These are phyloP conservation scores for Sugiyamaella marilandica DNA, from an alignment of 805 yeast species.

Conservation along the genomic window DNA sequence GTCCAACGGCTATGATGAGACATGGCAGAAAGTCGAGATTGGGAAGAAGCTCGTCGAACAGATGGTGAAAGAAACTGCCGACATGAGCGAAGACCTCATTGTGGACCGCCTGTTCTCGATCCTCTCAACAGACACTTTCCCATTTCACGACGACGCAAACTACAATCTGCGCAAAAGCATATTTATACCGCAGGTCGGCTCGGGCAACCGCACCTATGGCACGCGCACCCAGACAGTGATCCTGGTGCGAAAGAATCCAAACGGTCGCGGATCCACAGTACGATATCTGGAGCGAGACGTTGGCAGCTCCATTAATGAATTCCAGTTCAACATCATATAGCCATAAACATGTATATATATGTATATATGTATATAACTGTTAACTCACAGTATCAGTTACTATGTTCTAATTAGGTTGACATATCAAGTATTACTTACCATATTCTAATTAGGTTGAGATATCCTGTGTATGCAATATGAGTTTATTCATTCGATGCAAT, in stretches of 20 bases:
- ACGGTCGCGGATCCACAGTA: conserved; percentile 32
- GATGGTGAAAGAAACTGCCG: conserved; percentile 21
- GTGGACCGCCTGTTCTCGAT: conserved; percentile 50
- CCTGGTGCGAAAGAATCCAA: conserved; percentile 42
- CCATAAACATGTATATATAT: not conserved
- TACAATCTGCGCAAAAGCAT: conserved; percentile 53
- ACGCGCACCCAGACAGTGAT: conserved; percentile 84
- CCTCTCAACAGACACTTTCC: conserved; percentile 44
- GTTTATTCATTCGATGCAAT: no score
- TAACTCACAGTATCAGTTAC: no score
- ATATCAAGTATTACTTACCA: no score
- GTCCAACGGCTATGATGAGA: conserved; percentile 37
- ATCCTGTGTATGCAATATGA: no score
- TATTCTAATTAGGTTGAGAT: no score
- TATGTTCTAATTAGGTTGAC: no score
- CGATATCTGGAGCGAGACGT: conserved; percentile 30
- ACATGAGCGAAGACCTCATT: conserved; percentile 32
- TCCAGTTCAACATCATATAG: not conserved
- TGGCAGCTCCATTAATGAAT: conserved; percentile 19
- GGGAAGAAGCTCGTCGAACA: conserved; percentile 46
- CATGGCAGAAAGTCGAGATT: conserved; percentile 68
- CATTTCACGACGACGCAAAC: conserved; percentile 31
- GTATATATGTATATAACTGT: not conserved
- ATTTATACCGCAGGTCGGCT: conserved; percentile 55
- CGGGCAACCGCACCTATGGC: conserved; percentile 64